These are phyloP conservation scores for Niveomyces coronatus DNA, from an alignment of 2,329 filamentous ascomycete genomes.

Conservation along the genomic window DNA sequence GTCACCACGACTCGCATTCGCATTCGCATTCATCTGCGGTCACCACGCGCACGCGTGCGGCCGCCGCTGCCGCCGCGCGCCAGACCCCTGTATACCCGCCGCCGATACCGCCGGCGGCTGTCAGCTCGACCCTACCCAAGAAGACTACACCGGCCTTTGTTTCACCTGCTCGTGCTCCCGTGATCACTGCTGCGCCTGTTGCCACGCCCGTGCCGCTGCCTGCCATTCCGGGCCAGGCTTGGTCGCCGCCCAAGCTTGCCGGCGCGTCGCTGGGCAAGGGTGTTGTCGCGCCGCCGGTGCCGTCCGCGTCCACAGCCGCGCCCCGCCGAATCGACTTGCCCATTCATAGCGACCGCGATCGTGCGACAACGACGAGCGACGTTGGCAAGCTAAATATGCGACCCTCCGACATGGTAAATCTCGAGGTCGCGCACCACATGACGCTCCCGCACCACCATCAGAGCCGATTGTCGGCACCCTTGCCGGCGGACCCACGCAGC, in stretches of 20 bases:
- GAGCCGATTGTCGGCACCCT: conserved; percentile 17
- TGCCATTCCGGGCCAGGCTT: conserved; percentile 8
- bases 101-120: conserved; percentile 15
- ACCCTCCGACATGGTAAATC: conserved; percentile 26
- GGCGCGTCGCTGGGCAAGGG: background rate
- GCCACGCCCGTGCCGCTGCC: conserved; percentile 11
- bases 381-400: conserved; percentile 18
- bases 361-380: conserved; percentile 16
- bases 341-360: conserved; percentile 8
- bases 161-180: too few relatives aligned
- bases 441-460: conserved; percentile 23
- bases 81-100: conserved; percentile 24
- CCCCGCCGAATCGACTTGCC: conserved; percentile 7
- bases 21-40: conserved; percentile 3
- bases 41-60: conserved; percentile 15
- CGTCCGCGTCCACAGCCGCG: conserved; percentile 11
- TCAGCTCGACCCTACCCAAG: conserved; percentile 18
- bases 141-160: conserved; percentile 1
- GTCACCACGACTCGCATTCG: background rate
- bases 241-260: conserved; percentile 7
- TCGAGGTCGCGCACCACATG: conserved; percentile 31
- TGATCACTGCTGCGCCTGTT: conserved; percentile 1
- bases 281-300: conserved; percentile 8
- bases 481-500: conserved; percentile 25
- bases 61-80: conserved; percentile 19